Percentiles rank a stretch among this genome's conserved stretches.
These are phyloP conservation scores for Zopfochytrium polystomum DNA, from an alignment of 371 early-diverging fungal genomes.

Conservation along the genomic window DNA sequence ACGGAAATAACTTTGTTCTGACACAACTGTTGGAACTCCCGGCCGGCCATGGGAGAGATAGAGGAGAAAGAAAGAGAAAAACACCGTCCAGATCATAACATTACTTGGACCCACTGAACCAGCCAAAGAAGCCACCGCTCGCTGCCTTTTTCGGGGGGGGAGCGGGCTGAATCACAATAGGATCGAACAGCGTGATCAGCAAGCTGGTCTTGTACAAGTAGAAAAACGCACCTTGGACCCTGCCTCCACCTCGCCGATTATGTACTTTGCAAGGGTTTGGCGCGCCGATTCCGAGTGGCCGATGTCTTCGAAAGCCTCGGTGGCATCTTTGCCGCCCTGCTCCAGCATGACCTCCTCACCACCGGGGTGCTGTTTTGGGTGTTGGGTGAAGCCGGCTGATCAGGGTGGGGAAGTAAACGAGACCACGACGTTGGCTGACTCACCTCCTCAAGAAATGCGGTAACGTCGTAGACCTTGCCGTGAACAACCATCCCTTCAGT, in stretches of 20 bases:
- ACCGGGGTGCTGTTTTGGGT: constrained; percentile 55
- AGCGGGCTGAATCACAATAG: background rate
- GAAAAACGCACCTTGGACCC: too few species aligned
- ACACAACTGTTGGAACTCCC: too few species aligned
- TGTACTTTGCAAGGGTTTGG: constrained; percentile 66
- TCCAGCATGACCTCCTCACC: constrained; percentile 55
- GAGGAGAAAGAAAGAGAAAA: too few species aligned
- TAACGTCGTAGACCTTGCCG: constrained; percentile 79
- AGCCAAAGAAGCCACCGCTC: background rate
- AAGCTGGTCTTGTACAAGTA: too few species aligned
- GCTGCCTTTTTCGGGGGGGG: too few species aligned
- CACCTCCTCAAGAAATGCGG: constrained; percentile 75
- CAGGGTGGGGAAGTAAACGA: background rate
- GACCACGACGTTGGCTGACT: background rate
- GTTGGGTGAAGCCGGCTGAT: background rate
- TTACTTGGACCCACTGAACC: background rate
- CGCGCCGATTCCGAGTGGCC: constrained; percentile 90
- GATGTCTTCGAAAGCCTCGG: constrained; percentile 92
- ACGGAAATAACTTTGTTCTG: too few species aligned
- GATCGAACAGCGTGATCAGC: background rate
- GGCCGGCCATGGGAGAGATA: too few species aligned
- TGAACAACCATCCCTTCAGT: constrained; percentile 68
- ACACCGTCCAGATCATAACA: too few species aligned
- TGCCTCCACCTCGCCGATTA: constrained; percentile 72
- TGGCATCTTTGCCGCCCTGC: constrained; percentile 67